Evolutionary conservation across 2,329 filamentous ascomycete genomes (phyloP).

Genomic region (Bipolaris bicolor): DNA sequence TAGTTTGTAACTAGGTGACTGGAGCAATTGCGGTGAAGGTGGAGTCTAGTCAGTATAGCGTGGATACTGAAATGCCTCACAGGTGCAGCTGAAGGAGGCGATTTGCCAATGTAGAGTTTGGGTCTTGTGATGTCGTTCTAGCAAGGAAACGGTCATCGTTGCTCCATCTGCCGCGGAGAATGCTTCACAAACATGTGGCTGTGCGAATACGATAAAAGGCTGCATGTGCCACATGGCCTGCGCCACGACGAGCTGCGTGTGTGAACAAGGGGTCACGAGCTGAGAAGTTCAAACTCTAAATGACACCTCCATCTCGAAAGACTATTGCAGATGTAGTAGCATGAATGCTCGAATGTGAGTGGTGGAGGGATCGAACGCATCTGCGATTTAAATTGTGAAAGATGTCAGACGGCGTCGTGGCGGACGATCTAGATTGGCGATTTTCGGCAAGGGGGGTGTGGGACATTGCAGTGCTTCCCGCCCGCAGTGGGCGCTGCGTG

Average conservation of each 20-base stretch:
- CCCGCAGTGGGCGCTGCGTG: slow-evolving; percentile 10
- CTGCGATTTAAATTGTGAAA: slow-evolving; percentile 8
- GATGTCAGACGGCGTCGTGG: slow-evolving; percentile 17
- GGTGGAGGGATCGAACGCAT: slow-evolving; percentile 18
- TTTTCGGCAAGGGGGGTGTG: slow-evolving; percentile 8
- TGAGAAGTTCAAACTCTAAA: slow-evolving; percentile 20
- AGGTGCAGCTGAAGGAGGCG: neutral
- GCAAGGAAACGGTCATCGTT: neutral
- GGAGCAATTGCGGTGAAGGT: neutral
- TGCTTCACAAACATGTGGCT: slow-evolving; percentile 7
- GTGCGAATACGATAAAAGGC: neutral
- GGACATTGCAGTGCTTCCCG: slow-evolving; percentile 10
- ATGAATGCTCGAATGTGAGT: slow-evolving; percentile 6
- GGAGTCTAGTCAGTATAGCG: neutral
- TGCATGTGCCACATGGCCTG: slow-evolving; percentile 1
- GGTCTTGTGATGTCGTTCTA: neutral
- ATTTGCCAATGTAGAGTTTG: neutral
- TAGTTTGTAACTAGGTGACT: neutral
- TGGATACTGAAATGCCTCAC: neutral
- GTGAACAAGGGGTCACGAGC: slow-evolving; percentile 25
- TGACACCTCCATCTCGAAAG: neutral
- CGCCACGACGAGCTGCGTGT: slow-evolving; percentile 17
- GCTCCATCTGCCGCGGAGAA: slow-evolving; percentile 2
- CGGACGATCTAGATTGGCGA: slow-evolving; percentile 24
- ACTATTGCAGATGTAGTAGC: slow-evolving; percentile 3